Conservation (phyloP, 495 filamentous ascomycete genomes). For the Xylaria intraflava region DNA sequence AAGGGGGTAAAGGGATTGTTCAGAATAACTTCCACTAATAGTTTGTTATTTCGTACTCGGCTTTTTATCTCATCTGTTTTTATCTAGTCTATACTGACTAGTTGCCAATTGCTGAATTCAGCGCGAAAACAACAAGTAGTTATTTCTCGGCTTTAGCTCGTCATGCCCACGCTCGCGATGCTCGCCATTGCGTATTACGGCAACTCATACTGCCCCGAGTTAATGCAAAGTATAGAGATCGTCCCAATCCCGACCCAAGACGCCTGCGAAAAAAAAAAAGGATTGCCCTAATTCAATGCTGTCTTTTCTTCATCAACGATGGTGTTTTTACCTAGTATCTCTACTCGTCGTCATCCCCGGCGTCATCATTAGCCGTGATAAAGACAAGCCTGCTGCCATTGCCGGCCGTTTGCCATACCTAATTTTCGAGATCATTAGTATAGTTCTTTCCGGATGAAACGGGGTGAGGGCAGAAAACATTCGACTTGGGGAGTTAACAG, state of each 20-base stretch:
- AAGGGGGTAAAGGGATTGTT: too few species aligned
- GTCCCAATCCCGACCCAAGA: not conserved
- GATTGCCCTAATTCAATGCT: not conserved
- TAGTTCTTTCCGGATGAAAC: constrained; percentile 14
- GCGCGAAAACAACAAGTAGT: too few species aligned
- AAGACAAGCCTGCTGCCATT: constrained; percentile 85
- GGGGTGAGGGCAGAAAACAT: not conserved
- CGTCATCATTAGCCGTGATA: constrained; percentile 38
- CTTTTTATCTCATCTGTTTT: too few species aligned
- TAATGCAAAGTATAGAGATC: not conserved
- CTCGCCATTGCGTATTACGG: not conserved
- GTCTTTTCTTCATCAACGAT: not conserved
- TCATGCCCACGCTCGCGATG: too few species aligned
- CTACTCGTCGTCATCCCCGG: constrained; percentile 17
- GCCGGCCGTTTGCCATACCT: constrained; percentile 94
- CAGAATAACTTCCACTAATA: too few species aligned
- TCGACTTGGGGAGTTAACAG: not conserved
- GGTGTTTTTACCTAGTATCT: not conserved
- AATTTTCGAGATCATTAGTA: constrained; percentile 19
- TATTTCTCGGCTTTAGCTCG: too few species aligned
- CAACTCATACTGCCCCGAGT: not conserved
- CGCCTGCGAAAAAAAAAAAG: not conserved
- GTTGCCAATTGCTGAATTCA: too few species aligned
- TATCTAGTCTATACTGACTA: too few species aligned
- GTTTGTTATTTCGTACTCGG: too few species aligned